These are phyloP conservation scores for Penicillium chermesinum DNA, from an alignment of 495 filamentous ascomycete species.

Conservation along the genomic window DNA sequence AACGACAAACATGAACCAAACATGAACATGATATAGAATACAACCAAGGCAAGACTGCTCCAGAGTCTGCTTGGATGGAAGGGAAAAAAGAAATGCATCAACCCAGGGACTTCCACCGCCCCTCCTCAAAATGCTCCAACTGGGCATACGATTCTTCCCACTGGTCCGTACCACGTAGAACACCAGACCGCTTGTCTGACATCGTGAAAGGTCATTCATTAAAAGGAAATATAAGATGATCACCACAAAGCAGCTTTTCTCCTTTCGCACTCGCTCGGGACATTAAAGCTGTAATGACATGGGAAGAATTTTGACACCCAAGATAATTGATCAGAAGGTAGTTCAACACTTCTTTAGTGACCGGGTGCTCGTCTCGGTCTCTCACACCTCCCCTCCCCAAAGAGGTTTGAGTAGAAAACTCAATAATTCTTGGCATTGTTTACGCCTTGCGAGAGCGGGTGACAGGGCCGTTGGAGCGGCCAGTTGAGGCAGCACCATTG, in stretches of 20 bases:
- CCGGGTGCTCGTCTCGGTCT: no score
- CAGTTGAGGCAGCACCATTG: conserved; percentile 27
- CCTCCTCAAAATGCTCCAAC: conserved; percentile 1
- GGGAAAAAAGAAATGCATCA: conserved; percentile 11
- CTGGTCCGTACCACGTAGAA: conserved; percentile 21
- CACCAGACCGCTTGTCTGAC: conserved; percentile 30
- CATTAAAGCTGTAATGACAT: conserved; percentile 10
- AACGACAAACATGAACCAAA: conserved; percentile 32
- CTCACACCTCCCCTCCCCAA: no score
- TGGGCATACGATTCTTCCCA: conserved; percentile 11
- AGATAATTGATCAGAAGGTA: conserved; percentile 2
- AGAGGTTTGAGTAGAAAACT: no score
- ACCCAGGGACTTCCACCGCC: background rate
- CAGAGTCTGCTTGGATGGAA: conserved; percentile 15
- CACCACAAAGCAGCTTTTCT: conserved; percentile 17
- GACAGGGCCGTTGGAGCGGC: conserved; percentile 42
- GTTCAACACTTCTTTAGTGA: background rate
- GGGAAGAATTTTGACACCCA: conserved; percentile 13
- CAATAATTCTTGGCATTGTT: conserved; percentile 3
- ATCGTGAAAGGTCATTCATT: conserved; percentile 45
- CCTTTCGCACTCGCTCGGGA: conserved; percentile 7
- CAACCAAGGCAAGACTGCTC: conserved; percentile 16
- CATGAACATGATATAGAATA: conserved; percentile 30
- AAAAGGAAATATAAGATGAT: conserved; percentile 36
- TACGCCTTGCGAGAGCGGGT: conserved; percentile 49